Evolutionary conservation across 495 filamentous ascomycete genomes (phyloP).

Genomic region (Talaromyces proteolyticus): DNA sequence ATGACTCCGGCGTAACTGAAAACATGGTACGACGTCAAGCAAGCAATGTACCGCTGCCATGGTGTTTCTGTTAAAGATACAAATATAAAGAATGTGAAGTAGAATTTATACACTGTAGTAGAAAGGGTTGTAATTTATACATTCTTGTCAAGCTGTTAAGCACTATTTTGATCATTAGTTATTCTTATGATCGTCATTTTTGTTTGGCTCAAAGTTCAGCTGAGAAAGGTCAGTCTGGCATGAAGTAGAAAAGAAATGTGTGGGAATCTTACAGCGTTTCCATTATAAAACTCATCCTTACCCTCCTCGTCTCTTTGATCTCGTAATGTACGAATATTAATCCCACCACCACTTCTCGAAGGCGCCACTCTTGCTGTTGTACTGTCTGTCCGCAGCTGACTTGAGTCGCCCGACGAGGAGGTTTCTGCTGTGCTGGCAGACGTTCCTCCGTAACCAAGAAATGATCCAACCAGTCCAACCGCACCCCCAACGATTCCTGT

Average conservation of each 20-base stretch:
- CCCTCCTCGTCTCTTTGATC: constrained; percentile 46
- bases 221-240: constrained; percentile 14
- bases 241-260: not conserved
- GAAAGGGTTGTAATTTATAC: not conserved
- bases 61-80: too few relatives aligned
- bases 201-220: constrained; percentile 72
- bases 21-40: too few relatives aligned
- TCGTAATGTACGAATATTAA: constrained; percentile 50
- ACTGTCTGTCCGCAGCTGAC: not conserved
- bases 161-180: constrained; percentile 9
- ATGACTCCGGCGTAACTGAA: too few relatives aligned
- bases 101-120: constrained; percentile 4
- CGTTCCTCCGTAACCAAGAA: constrained; percentile 45
- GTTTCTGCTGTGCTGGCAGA: constrained; percentile 5
- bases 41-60: too few relatives aligned
- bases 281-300: constrained; percentile 75
- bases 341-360: constrained; percentile 17
- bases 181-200: constrained; percentile 47
- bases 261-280: constrained; percentile 65
- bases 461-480: constrained; percentile 45
- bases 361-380: constrained; percentile 10
- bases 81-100: too few relatives aligned
- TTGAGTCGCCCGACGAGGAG: not conserved
- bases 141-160: constrained; percentile 14
- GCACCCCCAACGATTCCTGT: constrained; percentile 36